Evolutionary conservation across 148 eudicot genomes (phyloP).

Genomic region (Beta vulgaris): DNA sequence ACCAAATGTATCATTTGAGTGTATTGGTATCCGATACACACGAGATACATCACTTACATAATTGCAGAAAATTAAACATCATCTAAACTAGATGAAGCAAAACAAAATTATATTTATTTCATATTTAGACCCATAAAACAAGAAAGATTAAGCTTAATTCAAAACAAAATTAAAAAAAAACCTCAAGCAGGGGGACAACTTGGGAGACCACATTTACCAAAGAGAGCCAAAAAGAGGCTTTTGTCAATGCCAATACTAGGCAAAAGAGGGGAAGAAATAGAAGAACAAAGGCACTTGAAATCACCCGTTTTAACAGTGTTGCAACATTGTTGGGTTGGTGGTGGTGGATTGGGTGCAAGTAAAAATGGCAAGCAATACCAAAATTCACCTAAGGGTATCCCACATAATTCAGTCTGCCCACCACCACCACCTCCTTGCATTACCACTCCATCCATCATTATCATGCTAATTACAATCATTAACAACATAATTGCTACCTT

Average conservation of each 20-base stretch:
- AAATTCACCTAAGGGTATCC: neutral
- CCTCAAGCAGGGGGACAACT: neutral
- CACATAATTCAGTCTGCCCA: neutral
- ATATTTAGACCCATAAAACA: neutral
- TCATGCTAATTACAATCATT: slow-evolving; percentile 3
- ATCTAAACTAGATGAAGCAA: no score
- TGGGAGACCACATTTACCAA: slow-evolving; percentile 20
- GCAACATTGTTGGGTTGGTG: slow-evolving; percentile 8
- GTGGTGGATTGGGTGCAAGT: neutral
- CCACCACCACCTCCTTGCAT: neutral
- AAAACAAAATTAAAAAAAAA: neutral
- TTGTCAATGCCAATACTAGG: neutral
- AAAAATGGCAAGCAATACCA: neutral
- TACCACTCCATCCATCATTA: slow-evolving; percentile 7
- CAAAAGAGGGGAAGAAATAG: neutral
- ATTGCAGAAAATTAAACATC: no score
- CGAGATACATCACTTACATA: no score
- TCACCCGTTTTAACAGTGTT: neutral
- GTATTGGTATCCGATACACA: no score
- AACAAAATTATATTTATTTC: no score
- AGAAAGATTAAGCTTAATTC: neutral
- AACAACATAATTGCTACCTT: neutral
- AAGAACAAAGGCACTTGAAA: slow-evolving; percentile 6
- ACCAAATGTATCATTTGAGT: no score
- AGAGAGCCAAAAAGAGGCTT: neutral